Percentiles rank a stretch among this genome's conserved stretches.
Conservation (phyloP, 768 basidiomycete genomes). For the Naganishia randhawae region DNA sequence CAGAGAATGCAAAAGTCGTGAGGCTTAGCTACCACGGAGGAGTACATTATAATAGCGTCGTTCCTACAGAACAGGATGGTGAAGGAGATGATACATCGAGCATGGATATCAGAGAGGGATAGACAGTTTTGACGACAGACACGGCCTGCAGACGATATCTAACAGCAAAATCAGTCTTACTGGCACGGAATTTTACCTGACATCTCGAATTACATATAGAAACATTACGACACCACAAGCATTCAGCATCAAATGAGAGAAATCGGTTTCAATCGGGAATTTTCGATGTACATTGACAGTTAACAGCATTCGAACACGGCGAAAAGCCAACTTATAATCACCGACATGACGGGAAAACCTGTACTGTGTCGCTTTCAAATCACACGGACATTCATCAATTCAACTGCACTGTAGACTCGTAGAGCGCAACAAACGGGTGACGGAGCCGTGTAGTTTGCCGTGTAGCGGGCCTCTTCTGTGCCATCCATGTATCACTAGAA, state of each 20-base stretch:
- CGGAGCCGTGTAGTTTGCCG: neutral
- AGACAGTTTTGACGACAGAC: neutral
- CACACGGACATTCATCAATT: neutral
- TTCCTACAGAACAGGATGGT: neutral
- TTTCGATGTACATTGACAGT: neutral
- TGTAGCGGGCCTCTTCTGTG: neutral
- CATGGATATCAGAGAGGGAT: neutral
- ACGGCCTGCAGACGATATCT: neutral
- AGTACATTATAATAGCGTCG: slow-evolving; percentile 16
- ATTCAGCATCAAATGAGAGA: neutral
- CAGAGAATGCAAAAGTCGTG: slow-evolving; percentile 8
- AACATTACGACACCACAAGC: neutral
- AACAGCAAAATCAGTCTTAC: neutral
- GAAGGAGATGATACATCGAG: neutral
- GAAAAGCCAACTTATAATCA: neutral
- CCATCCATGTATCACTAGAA: neutral
- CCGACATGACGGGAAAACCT: neutral
- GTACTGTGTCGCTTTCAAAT: neutral
- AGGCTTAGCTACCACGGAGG: slow-evolving; percentile 18
- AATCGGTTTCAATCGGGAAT: neutral
- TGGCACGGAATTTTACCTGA: slow-evolving; percentile 1
- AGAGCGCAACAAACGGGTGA: neutral
- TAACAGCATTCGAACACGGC: neutral
- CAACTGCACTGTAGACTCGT: neutral
- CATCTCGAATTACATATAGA: neutral